Evolutionary conservation across 179 eudicot species (phyloP).

Genomic region (Silene noctiflora): DNA sequence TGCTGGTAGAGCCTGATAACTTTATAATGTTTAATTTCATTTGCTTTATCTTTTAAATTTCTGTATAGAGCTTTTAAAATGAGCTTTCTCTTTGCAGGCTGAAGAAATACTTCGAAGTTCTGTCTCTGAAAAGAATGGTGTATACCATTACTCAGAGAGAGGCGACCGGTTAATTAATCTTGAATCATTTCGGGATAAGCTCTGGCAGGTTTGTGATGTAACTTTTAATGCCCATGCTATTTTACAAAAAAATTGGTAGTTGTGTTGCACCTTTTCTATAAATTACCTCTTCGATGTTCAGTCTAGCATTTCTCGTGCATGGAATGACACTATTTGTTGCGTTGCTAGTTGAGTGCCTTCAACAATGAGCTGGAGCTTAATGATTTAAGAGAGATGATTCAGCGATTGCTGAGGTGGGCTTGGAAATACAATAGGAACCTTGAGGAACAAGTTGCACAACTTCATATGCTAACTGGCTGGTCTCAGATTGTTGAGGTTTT

Average conservation of each 20-base stretch:
- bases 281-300: neutral
- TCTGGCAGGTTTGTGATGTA: slow-evolving; percentile 72
- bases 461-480: slow-evolving; percentile 98
- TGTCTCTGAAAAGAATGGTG: slow-evolving; percentile 63
- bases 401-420: slow-evolving; percentile 87
- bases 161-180: slow-evolving; percentile 91
- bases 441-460: slow-evolving; percentile 99
- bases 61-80: neutral
- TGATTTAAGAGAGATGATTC: slow-evolving; percentile 68
- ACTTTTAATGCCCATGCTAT: neutral
- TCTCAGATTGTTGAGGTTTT: slow-evolving; percentile 87
- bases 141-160: slow-evolving; percentile 89
- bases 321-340: slow-evolving; percentile 39
- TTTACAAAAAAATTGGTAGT: neutral
- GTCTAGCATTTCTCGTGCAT: slow-evolving; percentile 7
- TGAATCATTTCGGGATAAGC: slow-evolving; percentile 76
- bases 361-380: slow-evolving; percentile 76
- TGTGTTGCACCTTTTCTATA: neutral
- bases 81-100: slow-evolving; percentile 44
- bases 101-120: slow-evolving; percentile 74
- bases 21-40: neutral
- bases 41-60: neutral
- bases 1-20: slow-evolving; percentile 52
- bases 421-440: slow-evolving; percentile 95
- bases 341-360: slow-evolving; percentile 58